Conservation (phyloP, 306 rosid genomes). For the Gastrolobium villosum region DNA sequence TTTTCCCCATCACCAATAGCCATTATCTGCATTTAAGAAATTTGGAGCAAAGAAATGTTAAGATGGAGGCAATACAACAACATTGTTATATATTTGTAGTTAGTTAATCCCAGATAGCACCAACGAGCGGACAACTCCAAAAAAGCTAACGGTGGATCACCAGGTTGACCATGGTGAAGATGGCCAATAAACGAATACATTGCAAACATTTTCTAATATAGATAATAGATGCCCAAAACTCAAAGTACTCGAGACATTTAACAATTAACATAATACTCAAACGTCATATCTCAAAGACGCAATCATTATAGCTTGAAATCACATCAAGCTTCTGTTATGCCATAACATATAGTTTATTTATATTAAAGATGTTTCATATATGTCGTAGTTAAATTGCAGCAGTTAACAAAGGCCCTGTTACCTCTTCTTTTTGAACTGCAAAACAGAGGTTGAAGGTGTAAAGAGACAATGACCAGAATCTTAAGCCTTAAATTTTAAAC, state of each 20-base stretch:
- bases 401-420: neutral
- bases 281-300: conserved; percentile 6
- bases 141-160: too few species aligned
- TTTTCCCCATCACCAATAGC: conserved; percentile 98
- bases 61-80: neutral
- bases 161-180: too few species aligned
- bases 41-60: conserved; percentile 11
- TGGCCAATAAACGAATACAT: neutral
- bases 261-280: neutral
- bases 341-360: conserved; percentile 7
- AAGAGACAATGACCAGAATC: neutral
- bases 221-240: neutral
- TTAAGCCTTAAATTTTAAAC: too few species aligned
- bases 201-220: neutral
- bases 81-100: neutral
- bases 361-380: neutral
- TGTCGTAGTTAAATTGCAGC: neutral
- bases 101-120: too few species aligned
- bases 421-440: neutral
- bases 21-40: conserved; percentile 69
- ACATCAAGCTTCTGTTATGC: neutral
- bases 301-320: conserved; percentile 5
- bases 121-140: too few species aligned
- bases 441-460: neutral
- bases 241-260: neutral